These are phyloP conservation scores for Podila epigama DNA, from an alignment of 192 early-diverging fungal species.

Conservation along the genomic window DNA sequence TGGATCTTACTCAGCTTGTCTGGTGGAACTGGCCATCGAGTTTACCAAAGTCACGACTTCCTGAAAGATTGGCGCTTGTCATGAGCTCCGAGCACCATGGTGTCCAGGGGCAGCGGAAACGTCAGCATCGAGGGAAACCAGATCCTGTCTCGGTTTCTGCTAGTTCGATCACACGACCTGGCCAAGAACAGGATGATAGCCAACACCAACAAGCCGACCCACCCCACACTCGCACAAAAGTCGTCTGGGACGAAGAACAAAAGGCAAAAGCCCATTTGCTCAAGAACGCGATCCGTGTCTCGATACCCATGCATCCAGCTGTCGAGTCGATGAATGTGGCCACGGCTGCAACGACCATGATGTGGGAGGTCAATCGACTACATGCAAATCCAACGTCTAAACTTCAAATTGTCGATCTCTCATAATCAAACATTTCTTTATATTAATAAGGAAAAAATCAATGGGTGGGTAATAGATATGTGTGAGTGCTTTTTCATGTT, in stretches of 20 bases:
- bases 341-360: conserved; percentile 51
- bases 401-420: neutral
- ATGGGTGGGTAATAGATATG: too few relatives aligned
- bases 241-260: conserved; percentile 1
- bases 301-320: conserved; percentile 52
- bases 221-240: neutral
- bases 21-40: conserved; percentile 46
- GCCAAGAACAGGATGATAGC: neutral
- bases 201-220: neutral
- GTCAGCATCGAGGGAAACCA: too few relatives aligned
- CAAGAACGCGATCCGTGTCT: conserved; percentile 43
- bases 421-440: too few relatives aligned
- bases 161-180: too few relatives aligned
- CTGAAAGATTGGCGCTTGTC: conserved; percentile 47
- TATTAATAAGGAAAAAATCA: too few relatives aligned
- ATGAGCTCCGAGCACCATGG: conserved; percentile 59
- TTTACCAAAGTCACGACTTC: conserved; percentile 12
- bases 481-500: too few relatives aligned
- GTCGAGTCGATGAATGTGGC: conserved; percentile 58
- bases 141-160: neutral
- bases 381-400: neutral
- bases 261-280: conserved; percentile 19
- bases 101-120: conserved; percentile 1
- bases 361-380: conserved; percentile 55
- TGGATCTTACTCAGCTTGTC: conserved; percentile 8